Conservation (phyloP, 139 green algal species). For the Edaphochlamys debaryana region DNA sequence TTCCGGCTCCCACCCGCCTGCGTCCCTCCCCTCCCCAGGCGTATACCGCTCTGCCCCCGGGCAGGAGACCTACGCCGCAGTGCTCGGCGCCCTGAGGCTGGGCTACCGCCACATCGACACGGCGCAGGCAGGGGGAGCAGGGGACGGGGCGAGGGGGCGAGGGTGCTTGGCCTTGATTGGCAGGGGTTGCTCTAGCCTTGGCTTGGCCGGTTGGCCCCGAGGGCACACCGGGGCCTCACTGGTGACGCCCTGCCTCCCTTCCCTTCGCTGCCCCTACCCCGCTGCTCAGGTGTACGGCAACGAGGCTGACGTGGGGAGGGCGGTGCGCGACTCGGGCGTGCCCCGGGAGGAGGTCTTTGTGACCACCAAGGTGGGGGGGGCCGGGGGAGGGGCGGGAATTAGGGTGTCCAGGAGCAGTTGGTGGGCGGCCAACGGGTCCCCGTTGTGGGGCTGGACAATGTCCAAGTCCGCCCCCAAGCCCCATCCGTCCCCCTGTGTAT, state of each 20-base stretch:
- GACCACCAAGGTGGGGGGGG: conserved; percentile 60
- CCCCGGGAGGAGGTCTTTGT: conserved; percentile 57
- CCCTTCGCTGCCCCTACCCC: too few relatives aligned
- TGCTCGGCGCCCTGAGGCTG: conserved; percentile 46
- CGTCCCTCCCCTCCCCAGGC: not conserved
- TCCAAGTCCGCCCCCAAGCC: too few relatives aligned
- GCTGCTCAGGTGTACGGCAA: conserved; percentile 17
- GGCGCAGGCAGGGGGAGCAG: conserved; percentile 46
- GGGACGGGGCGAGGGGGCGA: not conserved
- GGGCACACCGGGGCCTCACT: too few relatives aligned
- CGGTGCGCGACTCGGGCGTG: conserved; percentile 40
- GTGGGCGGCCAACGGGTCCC: too few relatives aligned
- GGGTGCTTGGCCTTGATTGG: not conserved
- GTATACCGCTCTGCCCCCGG: conserved; percentile 53
- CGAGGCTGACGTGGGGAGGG: conserved; percentile 54
- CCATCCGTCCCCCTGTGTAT: too few relatives aligned
- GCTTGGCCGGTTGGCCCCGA: too few relatives aligned
- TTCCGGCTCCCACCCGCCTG: too few relatives aligned
- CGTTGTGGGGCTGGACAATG: too few relatives aligned
- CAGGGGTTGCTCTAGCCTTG: too few relatives aligned
- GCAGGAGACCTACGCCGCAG: conserved; percentile 46
- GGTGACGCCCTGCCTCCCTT: not conserved
- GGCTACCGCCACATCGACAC: conserved; percentile 68
- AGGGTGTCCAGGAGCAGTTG: too few relatives aligned
- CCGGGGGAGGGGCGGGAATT: too few relatives aligned